Evolutionary conservation across 2,329 filamentous ascomycete genomes (phyloP).

Genomic region (Sporothrix brasiliensis): DNA sequence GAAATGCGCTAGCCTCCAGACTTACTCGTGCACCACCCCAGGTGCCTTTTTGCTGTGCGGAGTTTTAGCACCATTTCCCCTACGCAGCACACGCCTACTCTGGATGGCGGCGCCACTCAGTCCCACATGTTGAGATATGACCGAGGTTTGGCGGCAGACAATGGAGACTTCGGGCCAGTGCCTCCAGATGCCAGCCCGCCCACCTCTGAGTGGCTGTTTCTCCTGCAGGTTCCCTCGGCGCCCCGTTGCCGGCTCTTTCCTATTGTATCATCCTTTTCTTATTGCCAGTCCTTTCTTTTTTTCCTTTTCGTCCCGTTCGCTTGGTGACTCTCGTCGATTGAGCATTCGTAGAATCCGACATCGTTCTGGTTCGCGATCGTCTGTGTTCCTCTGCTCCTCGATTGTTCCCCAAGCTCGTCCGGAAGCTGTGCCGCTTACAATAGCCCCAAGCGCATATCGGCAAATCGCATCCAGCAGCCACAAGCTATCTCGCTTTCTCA

Average conservation of each 20-base stretch:
- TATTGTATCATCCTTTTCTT: background rate
- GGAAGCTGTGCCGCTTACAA: conserved; percentile 24
- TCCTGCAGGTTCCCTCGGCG: conserved; percentile 31
- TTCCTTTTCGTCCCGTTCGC: background rate
- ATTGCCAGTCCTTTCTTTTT: conserved; percentile 19
- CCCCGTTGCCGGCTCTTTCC: conserved; percentile 19
- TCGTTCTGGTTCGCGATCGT: background rate
- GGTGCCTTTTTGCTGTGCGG: conserved; percentile 17
- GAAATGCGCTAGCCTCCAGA: conserved; percentile 29
- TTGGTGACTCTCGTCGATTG: background rate
- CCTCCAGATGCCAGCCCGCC: conserved; percentile 22
- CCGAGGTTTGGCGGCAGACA: conserved; percentile 36
- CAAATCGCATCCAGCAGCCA: conserved; percentile 5
- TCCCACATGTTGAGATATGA: conserved; percentile 36
- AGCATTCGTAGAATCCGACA: background rate
- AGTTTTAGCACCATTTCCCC: conserved; percentile 25
- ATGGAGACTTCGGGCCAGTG: conserved; percentile 28
- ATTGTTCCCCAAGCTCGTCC: background rate
- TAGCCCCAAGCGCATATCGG: conserved; percentile 25
- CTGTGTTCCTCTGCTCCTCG: background rate
- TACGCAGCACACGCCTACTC: conserved; percentile 25
- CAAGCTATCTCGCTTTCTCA: conserved; percentile 16
- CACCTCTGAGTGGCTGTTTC: conserved; percentile 27
- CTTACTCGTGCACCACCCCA: background rate
- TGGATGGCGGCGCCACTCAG: conserved; percentile 31